These are phyloP conservation scores for Calonectria ilicicola DNA, from an alignment of 2,329 filamentous ascomycete genomes.

Conservation along the genomic window DNA sequence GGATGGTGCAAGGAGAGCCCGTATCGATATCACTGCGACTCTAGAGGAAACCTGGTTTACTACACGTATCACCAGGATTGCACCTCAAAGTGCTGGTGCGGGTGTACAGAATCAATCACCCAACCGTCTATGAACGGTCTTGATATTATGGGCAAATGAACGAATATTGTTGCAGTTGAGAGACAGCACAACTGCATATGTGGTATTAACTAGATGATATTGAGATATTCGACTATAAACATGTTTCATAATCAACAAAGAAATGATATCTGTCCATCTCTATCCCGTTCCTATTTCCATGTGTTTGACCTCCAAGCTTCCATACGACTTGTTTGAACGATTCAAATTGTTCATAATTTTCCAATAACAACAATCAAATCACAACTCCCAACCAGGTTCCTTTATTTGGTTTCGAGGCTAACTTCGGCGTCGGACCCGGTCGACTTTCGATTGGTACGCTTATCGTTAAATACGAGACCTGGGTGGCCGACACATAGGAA, in stretches of 20 bases:
- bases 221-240: neutral
- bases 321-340: neutral
- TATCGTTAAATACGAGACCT: constrained; percentile 44
- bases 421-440: constrained; percentile 10
- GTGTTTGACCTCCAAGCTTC: neutral
- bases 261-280: neutral
- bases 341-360: neutral
- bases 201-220: neutral
- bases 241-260: neutral
- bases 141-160: neutral
- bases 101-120: neutral
- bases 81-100: neutral
- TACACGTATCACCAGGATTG: neutral
- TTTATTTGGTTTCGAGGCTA: constrained; percentile 1
- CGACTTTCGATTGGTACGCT: neutral
- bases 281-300: neutral
- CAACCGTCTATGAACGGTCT: too few relatives aligned
- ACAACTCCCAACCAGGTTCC: neutral
- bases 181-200: neutral
- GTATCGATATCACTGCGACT: constrained; percentile 7
- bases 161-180: neutral
- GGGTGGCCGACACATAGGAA: constrained; percentile 54
- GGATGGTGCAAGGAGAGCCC: neutral
- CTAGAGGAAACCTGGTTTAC: neutral
- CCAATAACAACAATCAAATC: neutral